Evolutionary conservation across 2,329 filamentous ascomycete genomes (phyloP).

Genomic region (Septoria petroselini): DNA sequence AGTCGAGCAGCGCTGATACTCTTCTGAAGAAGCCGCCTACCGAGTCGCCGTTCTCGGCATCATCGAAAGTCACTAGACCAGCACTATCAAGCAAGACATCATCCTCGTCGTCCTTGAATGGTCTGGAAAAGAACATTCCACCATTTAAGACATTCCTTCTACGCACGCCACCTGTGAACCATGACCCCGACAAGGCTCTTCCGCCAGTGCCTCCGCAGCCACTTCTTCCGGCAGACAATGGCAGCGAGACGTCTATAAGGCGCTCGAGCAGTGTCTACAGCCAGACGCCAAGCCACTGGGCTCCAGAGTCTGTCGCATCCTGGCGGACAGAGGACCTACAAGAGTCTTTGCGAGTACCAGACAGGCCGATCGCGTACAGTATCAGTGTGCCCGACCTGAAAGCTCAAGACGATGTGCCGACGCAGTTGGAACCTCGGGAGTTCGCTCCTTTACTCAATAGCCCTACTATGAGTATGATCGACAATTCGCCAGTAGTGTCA

Average conservation of each 20-base stretch:
- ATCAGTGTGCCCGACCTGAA: slow-evolving; percentile 31
- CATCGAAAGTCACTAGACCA: slow-evolving; percentile 11
- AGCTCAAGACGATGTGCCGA: slow-evolving; percentile 5
- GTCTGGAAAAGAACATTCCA: slow-evolving; percentile 31
- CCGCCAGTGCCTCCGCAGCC: slow-evolving; percentile 25
- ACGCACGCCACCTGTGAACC: slow-evolving; percentile 31
- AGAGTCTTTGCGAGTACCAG: slow-evolving; percentile 25
- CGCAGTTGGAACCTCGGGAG: slow-evolving; percentile 28
- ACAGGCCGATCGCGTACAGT: slow-evolving; percentile 33
- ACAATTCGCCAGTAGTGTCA: slow-evolving; percentile 9
- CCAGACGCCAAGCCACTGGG: slow-evolving; percentile 32
- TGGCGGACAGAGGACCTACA: slow-evolving; percentile 27
- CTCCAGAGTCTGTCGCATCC: slow-evolving; percentile 11
- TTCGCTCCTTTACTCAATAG: slow-evolving; percentile 33
- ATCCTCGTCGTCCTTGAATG: slow-evolving; percentile 26
- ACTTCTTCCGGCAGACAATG: background rate
- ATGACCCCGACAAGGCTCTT: slow-evolving; percentile 33
- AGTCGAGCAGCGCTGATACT: slow-evolving; percentile 6
- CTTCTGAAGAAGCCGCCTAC: slow-evolving; percentile 23
- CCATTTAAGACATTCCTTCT: slow-evolving; percentile 37
- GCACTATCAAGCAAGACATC: slow-evolving; percentile 17
- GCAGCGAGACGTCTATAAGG: slow-evolving; percentile 5
- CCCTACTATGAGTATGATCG: slow-evolving; percentile 24
- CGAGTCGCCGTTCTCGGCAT: slow-evolving; percentile 13
- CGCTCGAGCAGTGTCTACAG: slow-evolving; percentile 39